Conservation (phyloP, 305 asterid species). For the Solanum hybrid region DNA sequence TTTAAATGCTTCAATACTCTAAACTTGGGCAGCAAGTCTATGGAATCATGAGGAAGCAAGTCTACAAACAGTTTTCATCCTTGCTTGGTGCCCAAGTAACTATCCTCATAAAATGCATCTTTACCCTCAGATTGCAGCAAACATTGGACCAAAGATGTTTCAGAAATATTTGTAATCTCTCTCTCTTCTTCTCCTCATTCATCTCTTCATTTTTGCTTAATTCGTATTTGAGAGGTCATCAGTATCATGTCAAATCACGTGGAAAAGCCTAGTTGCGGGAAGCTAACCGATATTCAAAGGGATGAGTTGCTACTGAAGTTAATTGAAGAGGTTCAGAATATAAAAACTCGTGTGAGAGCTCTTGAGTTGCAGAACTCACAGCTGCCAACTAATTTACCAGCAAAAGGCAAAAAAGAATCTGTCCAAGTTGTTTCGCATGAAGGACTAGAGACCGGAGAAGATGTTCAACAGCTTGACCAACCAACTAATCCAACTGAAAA, state of each 20-base stretch:
- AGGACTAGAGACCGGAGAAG: background rate
- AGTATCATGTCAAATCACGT: background rate
- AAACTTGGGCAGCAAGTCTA: background rate
- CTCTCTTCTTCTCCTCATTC: background rate
- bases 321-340: background rate
- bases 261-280: background rate
- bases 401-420: background rate
- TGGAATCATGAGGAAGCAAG: background rate
- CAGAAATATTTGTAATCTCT: background rate
- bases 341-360: constrained; percentile 1
- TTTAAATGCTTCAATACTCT: background rate
- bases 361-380: constrained; percentile 1
- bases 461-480: background rate
- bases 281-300: background rate
- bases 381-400: background rate
- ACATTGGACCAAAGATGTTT: background rate
- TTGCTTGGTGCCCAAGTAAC: background rate
- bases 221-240: background rate
- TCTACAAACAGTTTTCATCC: background rate
- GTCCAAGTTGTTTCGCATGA: background rate
- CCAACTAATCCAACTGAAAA: background rate
- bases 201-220: background rate
- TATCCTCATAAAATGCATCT: background rate
- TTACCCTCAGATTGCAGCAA: background rate
- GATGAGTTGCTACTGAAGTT: constrained; percentile 6